Evolutionary conservation across 192 early-diverging fungal genomes (phyloP), one percentile per base, ranked within the genome.

Genomic region (Allomyces javanicus): DNA sequence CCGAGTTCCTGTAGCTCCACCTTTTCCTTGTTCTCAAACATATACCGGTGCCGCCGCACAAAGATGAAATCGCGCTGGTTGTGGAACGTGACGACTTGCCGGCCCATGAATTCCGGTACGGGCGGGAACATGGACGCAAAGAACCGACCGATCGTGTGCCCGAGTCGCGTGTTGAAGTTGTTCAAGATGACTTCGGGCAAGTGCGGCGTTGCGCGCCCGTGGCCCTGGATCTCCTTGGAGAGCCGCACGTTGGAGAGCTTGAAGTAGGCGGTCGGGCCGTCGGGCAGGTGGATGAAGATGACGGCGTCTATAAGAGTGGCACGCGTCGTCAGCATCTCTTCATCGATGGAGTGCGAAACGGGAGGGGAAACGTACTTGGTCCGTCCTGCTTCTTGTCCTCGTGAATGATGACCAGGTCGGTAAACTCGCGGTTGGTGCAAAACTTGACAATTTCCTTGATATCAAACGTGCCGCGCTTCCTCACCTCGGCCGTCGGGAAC

Each of bases 51-150:
- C 45, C 94, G 83, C 69, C 96, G 79, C 71, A 99, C 95, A 73
- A 99, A 99, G 67, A 99, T 97, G 70, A 95, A 99, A 74, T 99
- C 96, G 61, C 96, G 90, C 77, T 99, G 96, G 75, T 99, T 99
- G 72, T 99, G 96, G 72, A 99, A 89, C 4, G 96, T 99, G 10
- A 83, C 88, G 25, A 86, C 93, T 72, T 97, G 93, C 62, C 96
- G 77, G 10, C 92, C 94, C 69, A 91, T 79, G 72, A 99, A 99
- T 74, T 99, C 89, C 11, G 94, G 94, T 6, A 93, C 87, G 66
- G 93, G 92, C n/a, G 96, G 96, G 73, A 99, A 94, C 63, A 99
- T 74, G 17, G 96, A 77, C 44, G 93, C 89, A 80, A 99, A 90
- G 86, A 94, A 89, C 43, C 94, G 82, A 25, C 94, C 96, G 64